Evolutionary conservation across 75 land plant genomes (phyloP), one percentile per base, ranked within the genome.

Genomic region (Ceratopteris richardii): DNA sequence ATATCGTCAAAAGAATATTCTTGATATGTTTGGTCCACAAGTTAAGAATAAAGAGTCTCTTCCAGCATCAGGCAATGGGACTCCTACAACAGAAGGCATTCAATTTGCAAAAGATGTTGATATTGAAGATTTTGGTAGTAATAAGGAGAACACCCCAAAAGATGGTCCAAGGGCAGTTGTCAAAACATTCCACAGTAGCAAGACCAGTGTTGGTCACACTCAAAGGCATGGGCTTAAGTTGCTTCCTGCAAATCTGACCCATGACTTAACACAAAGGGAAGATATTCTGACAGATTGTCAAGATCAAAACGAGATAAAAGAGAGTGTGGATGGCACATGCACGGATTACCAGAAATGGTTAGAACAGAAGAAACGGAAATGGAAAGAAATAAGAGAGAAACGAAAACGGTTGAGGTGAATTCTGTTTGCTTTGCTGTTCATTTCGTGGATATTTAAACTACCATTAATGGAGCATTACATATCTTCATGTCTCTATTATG

Each of bases 341-440:
- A 76, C 61, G n/a, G 88, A 95, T 66, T 95, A 95, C 65, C 69
- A 72, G 62, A 82, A 85, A 22, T 95, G 99, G 99, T 83, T 95
- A 48, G 79, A 83, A 56, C 54, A 73, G 19, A 90, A 76, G 73
- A 95, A 95, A 58, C 67, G 85, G 30, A 95, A 95, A 52, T 90
- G 99, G 99, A 90, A 77, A 63, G 81, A 83, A 24, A 62, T 61
- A 40, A 71, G 82, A 5, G 91, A 95, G 19, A 72, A 68, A 54
- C 72, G 80, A 57, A 95, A 87, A 62, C 74, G 69, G 43, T 68
- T 68, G 55, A 83, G 88, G 91, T 88, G 20, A 41, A 40, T 19
- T 1, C 4, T 46, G 21, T 46, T 20, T 2, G 17, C 48, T 5
- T 20, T 20, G 3, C 17, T 46, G n/a, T n/a, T n/a, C n/a, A n/a